Percentiles rank a stretch among this genome's conserved stretches.
Conservation (phyloP, 2,329 filamentous ascomycete genomes). For the Fusarium nematophilum region DNA sequence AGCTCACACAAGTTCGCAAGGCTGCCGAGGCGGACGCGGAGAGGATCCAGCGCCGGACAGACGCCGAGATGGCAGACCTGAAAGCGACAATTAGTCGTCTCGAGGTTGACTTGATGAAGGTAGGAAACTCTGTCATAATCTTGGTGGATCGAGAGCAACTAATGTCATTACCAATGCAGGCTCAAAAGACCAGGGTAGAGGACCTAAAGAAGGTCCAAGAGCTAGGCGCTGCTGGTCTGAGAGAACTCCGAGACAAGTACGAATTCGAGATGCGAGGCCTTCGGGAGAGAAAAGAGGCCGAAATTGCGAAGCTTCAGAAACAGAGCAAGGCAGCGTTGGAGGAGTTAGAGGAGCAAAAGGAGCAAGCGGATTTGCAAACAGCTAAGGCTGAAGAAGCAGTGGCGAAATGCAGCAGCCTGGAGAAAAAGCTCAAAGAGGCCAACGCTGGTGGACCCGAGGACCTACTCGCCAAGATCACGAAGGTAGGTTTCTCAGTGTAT, state of each 20-base stretch:
- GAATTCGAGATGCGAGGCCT: conserved; percentile 15
- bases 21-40: conserved; percentile 61
- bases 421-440: conserved; percentile 42
- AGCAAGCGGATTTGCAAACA: conserved; percentile 35
- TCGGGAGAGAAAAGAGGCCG: conserved; percentile 51
- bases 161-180: conserved; percentile 50
- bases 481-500: conserved; percentile 36
- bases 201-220: conserved; percentile 54
- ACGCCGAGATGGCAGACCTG: conserved; percentile 73
- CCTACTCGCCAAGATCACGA: conserved; percentile 36
- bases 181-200: conserved; percentile 68
- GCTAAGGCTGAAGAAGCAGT: conserved; percentile 42
- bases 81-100: conserved; percentile 70
- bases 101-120: conserved; percentile 72
- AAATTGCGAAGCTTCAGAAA: conserved; percentile 60
- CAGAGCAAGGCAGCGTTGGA: conserved; percentile 32
- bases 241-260: conserved; percentile 22
- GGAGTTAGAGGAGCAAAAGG: conserved; percentile 14
- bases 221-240: conserved; percentile 30
- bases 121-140: conserved; percentile 39
- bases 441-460: conserved; percentile 31
- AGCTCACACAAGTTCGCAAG: conserved; percentile 61
- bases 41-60: conserved; percentile 59
- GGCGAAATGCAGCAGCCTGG: conserved; percentile 39
- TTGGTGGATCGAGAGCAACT: neutral